Evolutionary conservation across 306 rosid genomes (phyloP), one percentile per base, ranked within the genome.

Genomic region (Quercus robur): DNA sequence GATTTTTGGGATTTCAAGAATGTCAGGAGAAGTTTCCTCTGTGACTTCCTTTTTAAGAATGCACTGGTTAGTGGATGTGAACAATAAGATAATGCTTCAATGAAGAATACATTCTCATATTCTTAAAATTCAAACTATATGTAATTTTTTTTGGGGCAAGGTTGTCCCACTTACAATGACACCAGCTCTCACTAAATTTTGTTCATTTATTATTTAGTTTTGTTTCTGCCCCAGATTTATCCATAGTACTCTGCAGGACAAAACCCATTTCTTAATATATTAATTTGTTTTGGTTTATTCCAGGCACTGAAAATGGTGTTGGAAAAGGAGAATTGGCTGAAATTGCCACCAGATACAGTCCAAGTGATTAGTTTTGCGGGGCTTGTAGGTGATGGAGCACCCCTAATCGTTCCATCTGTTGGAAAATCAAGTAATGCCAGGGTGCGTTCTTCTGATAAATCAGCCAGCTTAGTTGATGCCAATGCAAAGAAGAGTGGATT

Each of bases 231-330:
- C 77, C 70, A 75, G 25, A 69, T 72, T 5, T 58, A 62, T 78
- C 35, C 21, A 51, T 21, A 2, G 41, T 15, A 52, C 21, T 71
- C 46, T 54, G 71, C 78, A 75, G 78, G 55, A 49, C 52, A 58
- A 8, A 77, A 72, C 46, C 59, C 26, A 41, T 44, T 55, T 70
- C 33, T 31, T 63, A 70, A 56, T 54, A 78, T 70, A 77, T 81
- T 44, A 49, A 70, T 41, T 70, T 73, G 73, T 13, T 52, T 69
- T 28, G 72, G 63, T 38, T 77, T 77, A 74, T 75, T 85, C 72
- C 79, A 96, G 99, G 99, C 99, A 5, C 92, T 93, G 56, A 91
- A 90, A 89, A 90, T 96, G 99, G 99, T 96, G 76, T 83, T 96
- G 89, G 99, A 96, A 86, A 91, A 81, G 81, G 99, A 96, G 82